Base-by-base conservation (phyloP, 257 asterid genomes). In the Solanum gracilifrons region DNA sequence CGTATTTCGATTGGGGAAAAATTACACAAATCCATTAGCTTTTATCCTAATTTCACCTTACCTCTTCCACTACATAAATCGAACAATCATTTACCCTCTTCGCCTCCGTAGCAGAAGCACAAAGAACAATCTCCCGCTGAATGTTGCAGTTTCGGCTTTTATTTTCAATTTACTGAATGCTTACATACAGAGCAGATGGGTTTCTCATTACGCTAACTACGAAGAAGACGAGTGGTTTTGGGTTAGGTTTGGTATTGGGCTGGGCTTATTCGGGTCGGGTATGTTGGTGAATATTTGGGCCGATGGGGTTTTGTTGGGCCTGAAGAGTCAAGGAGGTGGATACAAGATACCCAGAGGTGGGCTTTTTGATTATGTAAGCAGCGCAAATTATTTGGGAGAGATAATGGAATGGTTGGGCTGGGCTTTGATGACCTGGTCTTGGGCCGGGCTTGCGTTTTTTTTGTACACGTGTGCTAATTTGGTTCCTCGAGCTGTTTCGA, bases 351-450 rank as follows among this genome's bases (percentile, higher is more conserved):
- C 96, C 0, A 89, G 86, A 85, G 96, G 94, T 60, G 96, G 98
- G 89, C 79, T 88, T 55, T 95, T 95, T 88, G 96, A 94, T 90
- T 84, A 88, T 90, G 92, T 96, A n/a, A 95, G 96, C 39, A 92
- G 97, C 33, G 96, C 98, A 10, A 96, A 95, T 90, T 96, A 96
- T 89, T 91, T 93, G 12, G 98, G 98, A 35, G 98, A 96, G 93
- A 92, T 94, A 18, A 2, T 95, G 91, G 98, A 96, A 89, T 94
- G 96, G 98, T 92, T 93, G 89, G 98, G 96, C 86, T 96, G 98
- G 98, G 95, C 97, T 66, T 35, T 96, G 33, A 93, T 94, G 94
- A 91, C 88, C 1, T 91, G 95, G 92, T 94, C 94, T 23, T 94
- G 97, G 96, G 98, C 96, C 6, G 96, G 97, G 86, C 87, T 95